Conservation (phyloP, 2,329 filamentous ascomycete species). For the Neonectria hederae region DNA sequence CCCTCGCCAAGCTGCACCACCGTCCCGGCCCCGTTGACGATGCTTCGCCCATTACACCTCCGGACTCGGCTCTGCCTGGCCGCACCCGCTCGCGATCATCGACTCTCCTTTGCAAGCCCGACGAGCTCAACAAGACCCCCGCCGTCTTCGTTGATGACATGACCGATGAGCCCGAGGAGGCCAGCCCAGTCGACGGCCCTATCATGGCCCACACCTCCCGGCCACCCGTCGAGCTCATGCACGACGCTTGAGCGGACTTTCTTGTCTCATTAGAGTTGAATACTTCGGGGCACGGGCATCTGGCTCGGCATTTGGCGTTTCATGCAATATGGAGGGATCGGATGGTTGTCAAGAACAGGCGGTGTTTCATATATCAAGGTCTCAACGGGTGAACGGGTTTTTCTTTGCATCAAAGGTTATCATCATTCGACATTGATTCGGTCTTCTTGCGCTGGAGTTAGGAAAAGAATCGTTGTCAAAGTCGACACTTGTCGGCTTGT, state of each 20-base stretch:
- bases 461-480: slow-evolving; percentile 28
- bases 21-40: slow-evolving; percentile 52
- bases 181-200: slow-evolving; percentile 56
- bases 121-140: slow-evolving; percentile 66
- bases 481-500: slow-evolving; percentile 13
- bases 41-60: slow-evolving; percentile 45
- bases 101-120: slow-evolving; percentile 72
- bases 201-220: slow-evolving; percentile 69
- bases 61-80: slow-evolving; percentile 41
- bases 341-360: slow-evolving; percentile 9
- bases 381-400: slow-evolving; percentile 1
- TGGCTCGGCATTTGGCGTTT: slow-evolving; percentile 31
- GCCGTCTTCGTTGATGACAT: slow-evolving; percentile 75
- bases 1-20: slow-evolving; percentile 69
- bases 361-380: slow-evolving; percentile 15
- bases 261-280: background rate
- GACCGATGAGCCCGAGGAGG: slow-evolving; percentile 62
- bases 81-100: slow-evolving; percentile 67
- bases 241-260: slow-evolving; percentile 45
- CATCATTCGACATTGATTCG: slow-evolving; percentile 5
- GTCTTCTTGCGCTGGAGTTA: slow-evolving; percentile 32
- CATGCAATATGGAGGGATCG: slow-evolving; percentile 6
- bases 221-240: slow-evolving; percentile 73
- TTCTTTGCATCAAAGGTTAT: slow-evolving; percentile 18
- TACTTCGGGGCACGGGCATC: background rate